phyloP scores from a whole-genome alignment of 306 rosid genomes.

The Lathyrus aphaca region DNA sequence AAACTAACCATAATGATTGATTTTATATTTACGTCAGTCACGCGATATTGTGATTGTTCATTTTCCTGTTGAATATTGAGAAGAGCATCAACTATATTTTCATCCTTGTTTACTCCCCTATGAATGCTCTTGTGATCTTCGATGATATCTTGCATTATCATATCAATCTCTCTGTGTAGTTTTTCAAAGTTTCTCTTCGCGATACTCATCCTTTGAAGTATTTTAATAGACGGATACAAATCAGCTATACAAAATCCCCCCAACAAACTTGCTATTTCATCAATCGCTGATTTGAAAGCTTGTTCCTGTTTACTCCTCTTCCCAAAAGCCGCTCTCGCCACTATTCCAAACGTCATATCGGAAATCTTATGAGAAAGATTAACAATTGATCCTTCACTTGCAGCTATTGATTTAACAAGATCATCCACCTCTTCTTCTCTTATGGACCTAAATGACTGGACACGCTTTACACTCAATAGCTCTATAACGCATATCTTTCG shows the following conservation, averaged over 20 bases:
- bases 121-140: too few species aligned
- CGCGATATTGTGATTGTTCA: too few species aligned
- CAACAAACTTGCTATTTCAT: neutral
- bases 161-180: too few species aligned
- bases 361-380: slow-evolving; percentile 30
- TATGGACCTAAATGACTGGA: slow-evolving; percentile 33
- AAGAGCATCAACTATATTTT: too few species aligned
- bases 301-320: neutral
- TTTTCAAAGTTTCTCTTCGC: too few species aligned
- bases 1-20: too few species aligned
- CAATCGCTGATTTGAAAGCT: neutral
- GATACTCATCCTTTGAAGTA: neutral
- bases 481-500: slow-evolving; percentile 44
- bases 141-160: too few species aligned
- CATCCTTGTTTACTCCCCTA: too few species aligned
- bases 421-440: slow-evolving; percentile 40
- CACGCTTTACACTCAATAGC: slow-evolving; percentile 41
- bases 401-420: neutral
- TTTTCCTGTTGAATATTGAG: too few species aligned
- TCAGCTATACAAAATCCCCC: slow-evolving; percentile 34
- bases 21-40: too few species aligned
- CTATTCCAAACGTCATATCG: neutral
- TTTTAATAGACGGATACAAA: slow-evolving; percentile 35
- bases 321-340: slow-evolving; percentile 12
- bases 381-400: slow-evolving; percentile 31